These are phyloP conservation scores for Stentor roeselii DNA, from an alignment of 73 alveolate species.

Conservation along the genomic window DNA sequence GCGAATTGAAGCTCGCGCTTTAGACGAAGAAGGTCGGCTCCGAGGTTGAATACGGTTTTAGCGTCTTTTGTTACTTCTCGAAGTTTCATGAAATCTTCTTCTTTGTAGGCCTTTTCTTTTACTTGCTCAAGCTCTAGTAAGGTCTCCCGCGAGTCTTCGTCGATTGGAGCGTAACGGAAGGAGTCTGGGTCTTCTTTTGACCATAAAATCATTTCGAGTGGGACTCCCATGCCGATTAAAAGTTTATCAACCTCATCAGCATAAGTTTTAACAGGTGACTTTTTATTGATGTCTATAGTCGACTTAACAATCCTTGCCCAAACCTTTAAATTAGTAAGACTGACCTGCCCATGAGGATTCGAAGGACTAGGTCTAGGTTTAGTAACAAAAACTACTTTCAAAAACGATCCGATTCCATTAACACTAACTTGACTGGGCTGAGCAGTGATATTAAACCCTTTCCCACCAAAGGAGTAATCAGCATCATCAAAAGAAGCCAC, in stretches of 20 bases:
- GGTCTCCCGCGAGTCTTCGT: conserved; percentile 92
- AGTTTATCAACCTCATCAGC: conserved; percentile 87
- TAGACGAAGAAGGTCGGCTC: conserved; percentile 85
- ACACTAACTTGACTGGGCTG: conserved; percentile 55
- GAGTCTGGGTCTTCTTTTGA: conserved; percentile 84
- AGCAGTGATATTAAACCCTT: conserved; percentile 37
- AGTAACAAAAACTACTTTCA: conserved; percentile 80
- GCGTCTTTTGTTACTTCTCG: conserved; percentile 80
- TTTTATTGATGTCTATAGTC: conserved; percentile 77
- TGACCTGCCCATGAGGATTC: conserved; percentile 93
- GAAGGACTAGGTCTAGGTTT: conserved; percentile 75
- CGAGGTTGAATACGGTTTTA: conserved; percentile 84
- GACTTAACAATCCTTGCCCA: conserved; percentile 88
- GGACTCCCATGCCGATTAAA: conserved; percentile 93
- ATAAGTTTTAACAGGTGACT: conserved; percentile 64
- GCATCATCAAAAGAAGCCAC: conserved; percentile 92
- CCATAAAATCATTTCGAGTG: conserved; percentile 85
- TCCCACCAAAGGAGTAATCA: conserved; percentile 72
- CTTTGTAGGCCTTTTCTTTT: conserved; percentile 74
- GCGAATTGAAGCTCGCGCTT: conserved; percentile 87
- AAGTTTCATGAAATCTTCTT: conserved; percentile 86
- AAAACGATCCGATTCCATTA: conserved; percentile 84
- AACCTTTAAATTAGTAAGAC: conserved; percentile 76
- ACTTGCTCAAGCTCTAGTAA: conserved; percentile 78
- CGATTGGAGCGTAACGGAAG: conserved; percentile 91